Percentiles rank a stretch among this genome's conserved stretches.
Conservation (phyloP, 306 rosid genomes). For the Vigna unguiculata region DNA sequence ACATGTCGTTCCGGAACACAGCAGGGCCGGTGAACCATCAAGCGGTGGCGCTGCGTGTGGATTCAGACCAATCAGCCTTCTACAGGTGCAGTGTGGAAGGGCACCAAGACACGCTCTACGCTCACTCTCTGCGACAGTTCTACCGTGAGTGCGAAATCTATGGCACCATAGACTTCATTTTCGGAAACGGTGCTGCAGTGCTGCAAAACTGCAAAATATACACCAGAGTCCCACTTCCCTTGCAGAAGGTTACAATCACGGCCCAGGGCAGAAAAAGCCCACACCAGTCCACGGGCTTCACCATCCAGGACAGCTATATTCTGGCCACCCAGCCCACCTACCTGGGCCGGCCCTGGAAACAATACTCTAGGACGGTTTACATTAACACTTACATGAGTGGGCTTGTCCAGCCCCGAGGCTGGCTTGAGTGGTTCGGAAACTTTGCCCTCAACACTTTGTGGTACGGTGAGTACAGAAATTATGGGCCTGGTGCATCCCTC, state of each 20-base stretch:
- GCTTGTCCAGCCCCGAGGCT: conserved; percentile 79
- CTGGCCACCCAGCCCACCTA: conserved; percentile 79
- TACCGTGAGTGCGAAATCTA: conserved; percentile 78
- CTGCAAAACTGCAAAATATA: conserved; percentile 77
- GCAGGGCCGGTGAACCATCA: conserved; percentile 77
- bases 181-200: conserved; percentile 87
- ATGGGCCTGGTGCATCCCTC: conserved; percentile 66
- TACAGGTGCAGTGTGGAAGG: conserved; percentile 85
- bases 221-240: conserved; percentile 77
- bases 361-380: conserved; percentile 70
- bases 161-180: conserved; percentile 88
- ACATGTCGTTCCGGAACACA: conserved; percentile 76
- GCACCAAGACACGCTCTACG: conserved; percentile 85
- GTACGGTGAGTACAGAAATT: conserved; percentile 83
- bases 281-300: conserved; percentile 79
- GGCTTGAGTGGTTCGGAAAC: conserved; percentile 87
- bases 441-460: conserved; percentile 78
- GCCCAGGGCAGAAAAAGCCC: conserved; percentile 88
- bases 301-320: conserved; percentile 70
- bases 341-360: conserved; percentile 87
- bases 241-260: conserved; percentile 80
- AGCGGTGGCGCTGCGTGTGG: conserved; percentile 85
- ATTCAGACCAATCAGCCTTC: conserved; percentile 88
- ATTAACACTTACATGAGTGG: conserved; percentile 78
- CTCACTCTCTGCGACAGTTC: conserved; percentile 80